Conservation (phyloP, 1,139 yeast genomes). For the Suhomyces guaymorum region DNA sequence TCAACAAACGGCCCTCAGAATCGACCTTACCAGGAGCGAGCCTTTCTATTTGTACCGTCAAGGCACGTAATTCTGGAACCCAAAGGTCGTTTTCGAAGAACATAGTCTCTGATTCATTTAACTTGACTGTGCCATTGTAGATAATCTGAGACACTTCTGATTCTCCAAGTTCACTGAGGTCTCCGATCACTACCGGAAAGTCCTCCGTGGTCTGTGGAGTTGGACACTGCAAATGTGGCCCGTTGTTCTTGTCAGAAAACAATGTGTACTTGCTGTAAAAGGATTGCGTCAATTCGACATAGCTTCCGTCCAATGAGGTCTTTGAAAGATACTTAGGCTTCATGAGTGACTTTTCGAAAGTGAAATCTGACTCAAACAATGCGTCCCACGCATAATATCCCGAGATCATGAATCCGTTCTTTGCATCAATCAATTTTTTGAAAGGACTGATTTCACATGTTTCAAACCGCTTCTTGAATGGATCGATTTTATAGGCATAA, state of each 20-base stretch:
- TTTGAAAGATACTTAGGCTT: slow-evolving; percentile 35
- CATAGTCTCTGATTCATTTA: slow-evolving; percentile 4
- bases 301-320: slow-evolving; percentile 26
- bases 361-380: slow-evolving; percentile 43
- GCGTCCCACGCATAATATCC: slow-evolving; percentile 38
- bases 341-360: slow-evolving; percentile 33
- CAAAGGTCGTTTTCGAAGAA: slow-evolving; percentile 30
- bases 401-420: slow-evolving; percentile 27
- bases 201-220: slow-evolving; percentile 28
- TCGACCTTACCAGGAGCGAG: slow-evolving; percentile 37
- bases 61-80: slow-evolving; percentile 36
- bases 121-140: slow-evolving; percentile 13
- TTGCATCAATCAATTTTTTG: slow-evolving; percentile 5
- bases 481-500: slow-evolving; percentile 22
- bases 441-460: slow-evolving; percentile 39
- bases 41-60: slow-evolving; percentile 42
- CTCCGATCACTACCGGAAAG: slow-evolving; percentile 37
- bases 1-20: slow-evolving; percentile 24
- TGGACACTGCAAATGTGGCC: slow-evolving; percentile 26
- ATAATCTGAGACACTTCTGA: slow-evolving; percentile 26
- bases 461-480: slow-evolving; percentile 23
- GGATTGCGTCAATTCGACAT: slow-evolving; percentile 32
- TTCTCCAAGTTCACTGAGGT: slow-evolving; percentile 25
- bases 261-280: slow-evolving; percentile 35
- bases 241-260: slow-evolving; percentile 15